Percentiles rank a stretch among this genome's conserved stretches.
These are phyloP conservation scores for Urostyla sp. DNA, from an alignment of 73 alveolate species.

Conservation along the genomic window DNA sequence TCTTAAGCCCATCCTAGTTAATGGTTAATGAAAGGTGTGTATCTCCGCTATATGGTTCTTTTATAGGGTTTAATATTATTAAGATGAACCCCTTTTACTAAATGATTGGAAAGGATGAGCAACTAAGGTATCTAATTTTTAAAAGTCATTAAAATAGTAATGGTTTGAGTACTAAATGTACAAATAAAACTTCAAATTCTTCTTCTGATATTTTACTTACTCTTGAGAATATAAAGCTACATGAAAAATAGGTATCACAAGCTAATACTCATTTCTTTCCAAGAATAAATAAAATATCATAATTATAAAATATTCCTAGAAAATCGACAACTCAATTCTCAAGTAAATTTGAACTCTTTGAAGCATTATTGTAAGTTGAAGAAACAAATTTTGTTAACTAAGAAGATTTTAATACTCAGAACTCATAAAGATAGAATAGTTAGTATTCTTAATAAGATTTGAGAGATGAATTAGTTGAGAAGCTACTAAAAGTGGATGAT, in stretches of 20 bases:
- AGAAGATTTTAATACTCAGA: background rate
- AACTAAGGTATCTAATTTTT: slow-evolving; percentile 10
- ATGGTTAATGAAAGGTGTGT: slow-evolving; percentile 19
- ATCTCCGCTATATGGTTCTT: slow-evolving; percentile 33
- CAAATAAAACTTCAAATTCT: background rate
- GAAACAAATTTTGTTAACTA: slow-evolving; percentile 22
- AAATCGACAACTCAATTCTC: slow-evolving; percentile 27
- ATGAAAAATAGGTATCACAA: background rate
- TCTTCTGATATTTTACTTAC: background rate
- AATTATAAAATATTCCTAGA: background rate
- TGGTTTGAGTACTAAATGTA: background rate
- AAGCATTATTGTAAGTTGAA: slow-evolving; percentile 44
- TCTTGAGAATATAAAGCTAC: slow-evolving; percentile 38
- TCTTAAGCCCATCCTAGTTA: slow-evolving; percentile 17
- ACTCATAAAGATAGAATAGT: background rate
- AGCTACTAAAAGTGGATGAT: slow-evolving; percentile 24
- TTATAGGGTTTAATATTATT: slow-evolving; percentile 42
- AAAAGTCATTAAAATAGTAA: background rate
- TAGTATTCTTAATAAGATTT: slow-evolving; percentile 8
- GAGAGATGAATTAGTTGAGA: slow-evolving; percentile 16
- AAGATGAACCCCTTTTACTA: slow-evolving; percentile 53
- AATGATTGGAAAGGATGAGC: slow-evolving; percentile 44
- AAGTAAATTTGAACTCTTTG: slow-evolving; percentile 18
- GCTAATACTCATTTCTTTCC: slow-evolving; percentile 40
- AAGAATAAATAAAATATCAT: slow-evolving; percentile 1